Base-by-base conservation (phyloP, 2,329 filamentous ascomycete genomes). In the Colletotrichum endophyticum region DNA sequence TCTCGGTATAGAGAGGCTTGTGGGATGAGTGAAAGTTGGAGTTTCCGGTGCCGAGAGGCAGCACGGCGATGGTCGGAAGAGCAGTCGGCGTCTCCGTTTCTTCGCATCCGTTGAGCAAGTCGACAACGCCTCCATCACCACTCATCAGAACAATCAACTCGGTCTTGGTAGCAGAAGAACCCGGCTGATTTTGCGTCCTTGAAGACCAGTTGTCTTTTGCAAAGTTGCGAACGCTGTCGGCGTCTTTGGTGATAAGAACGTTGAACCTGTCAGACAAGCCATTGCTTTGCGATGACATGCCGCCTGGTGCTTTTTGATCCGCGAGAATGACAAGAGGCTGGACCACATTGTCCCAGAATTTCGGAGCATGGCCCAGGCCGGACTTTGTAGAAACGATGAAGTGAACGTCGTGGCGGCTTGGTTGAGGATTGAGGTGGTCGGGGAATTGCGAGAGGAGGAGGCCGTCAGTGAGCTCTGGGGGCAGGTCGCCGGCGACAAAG, bases 81-180 rank as follows among this genome's bases (percentile, higher is more conserved):
- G 77, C 49, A 1, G 71, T 56, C 16, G 74, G 75, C 3, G 70
- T 53, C 2, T 75, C 70, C 1, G 79, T 78, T 30, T 81, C 79
- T 13, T 84, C 81, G 30, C 83, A 88, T 4, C 90, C 91, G 81
- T 98, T 98, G 75, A 98, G 88, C 2, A 97, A 87, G 80, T 99
- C 96, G 22, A 96, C 90, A 3, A 98, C 84, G 8, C 96, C 96
- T 16, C 96, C 96, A 83, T 99, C 96, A 8, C 96, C 96, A 66
- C 94, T 96, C 7, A 98, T 88, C 15, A 99, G 89, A 34, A 98
- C 85, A 30, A 98, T 88, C 0, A 93, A 92, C 81, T 93, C 68
- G 32, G 78, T 69, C 69, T 77, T 72, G n/a, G 73, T 53, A 28
- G 36, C 44, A 7, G 73, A 34, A 32, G 71, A 44, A 4, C 27